These are phyloP conservation scores for Penicillium sp. DNA, from an alignment of 2,329 filamentous ascomycete species.

Conservation along the genomic window DNA sequence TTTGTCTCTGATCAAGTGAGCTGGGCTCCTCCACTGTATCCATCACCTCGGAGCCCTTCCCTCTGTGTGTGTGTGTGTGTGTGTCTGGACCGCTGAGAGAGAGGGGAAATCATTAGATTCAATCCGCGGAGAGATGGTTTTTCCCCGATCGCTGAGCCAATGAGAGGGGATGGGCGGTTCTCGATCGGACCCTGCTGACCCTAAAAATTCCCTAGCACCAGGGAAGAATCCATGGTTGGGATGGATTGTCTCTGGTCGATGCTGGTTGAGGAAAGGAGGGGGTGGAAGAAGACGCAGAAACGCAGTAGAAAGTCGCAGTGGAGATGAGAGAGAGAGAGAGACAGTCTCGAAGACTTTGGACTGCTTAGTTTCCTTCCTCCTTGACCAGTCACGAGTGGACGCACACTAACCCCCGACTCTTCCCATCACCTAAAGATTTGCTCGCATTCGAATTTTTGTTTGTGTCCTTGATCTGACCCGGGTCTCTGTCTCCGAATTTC, in stretches of 20 bases:
- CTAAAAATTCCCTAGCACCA: slow-evolving; percentile 6
- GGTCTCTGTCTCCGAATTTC: neutral
- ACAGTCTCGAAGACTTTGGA: too few species aligned
- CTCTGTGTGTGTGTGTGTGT: too few species aligned
- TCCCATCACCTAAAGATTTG: neutral
- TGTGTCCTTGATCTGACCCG: too few species aligned
- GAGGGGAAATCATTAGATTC: too few species aligned
- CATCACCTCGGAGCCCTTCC: neutral
- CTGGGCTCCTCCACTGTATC: slow-evolving; percentile 5
- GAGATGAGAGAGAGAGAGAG: neutral
- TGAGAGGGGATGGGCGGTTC: neutral
- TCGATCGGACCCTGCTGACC: slow-evolving; percentile 18
- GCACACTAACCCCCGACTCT: neutral
- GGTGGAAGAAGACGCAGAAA: slow-evolving; percentile 5
- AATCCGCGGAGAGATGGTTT: neutral
- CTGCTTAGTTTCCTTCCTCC: too few species aligned
- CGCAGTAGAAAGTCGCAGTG: neutral
- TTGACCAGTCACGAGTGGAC: neutral
- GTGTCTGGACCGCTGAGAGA: neutral
- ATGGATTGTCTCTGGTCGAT: neutral
- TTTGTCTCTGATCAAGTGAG: neutral
- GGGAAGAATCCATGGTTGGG: neutral
- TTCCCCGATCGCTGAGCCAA: slow-evolving; percentile 3
- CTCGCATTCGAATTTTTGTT: neutral
- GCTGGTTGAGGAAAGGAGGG: neutral